Base-by-base conservation (phyloP, 441 rosid genomes). In the Eugenia klotzschiana region DNA sequence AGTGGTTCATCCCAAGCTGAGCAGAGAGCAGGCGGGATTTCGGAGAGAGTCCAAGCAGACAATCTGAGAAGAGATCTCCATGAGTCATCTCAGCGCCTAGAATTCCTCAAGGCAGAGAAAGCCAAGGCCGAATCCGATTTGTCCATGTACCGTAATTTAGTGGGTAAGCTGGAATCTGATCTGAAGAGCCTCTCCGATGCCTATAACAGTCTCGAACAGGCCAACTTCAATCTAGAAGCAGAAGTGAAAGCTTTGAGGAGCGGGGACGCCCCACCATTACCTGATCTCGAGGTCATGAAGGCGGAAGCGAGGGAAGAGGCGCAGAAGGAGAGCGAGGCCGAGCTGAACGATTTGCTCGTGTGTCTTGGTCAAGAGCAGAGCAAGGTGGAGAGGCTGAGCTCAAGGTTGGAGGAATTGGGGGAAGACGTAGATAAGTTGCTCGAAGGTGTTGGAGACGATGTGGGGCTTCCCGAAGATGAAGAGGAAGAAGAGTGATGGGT, bases 321-420 rank as follows among this genome's bases (percentile, higher is more conserved):
- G 18, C 96, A 89, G 92, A 96, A 93, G 89, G 99, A 97, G 89
- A 95, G 97, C 20, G 99, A 97, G 86, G 97, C 89, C 15, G 99
- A 97, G 85, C 88, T 97, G 86, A 97, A 91, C 14, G 99, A 97
- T 89, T 90, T 97, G 90, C 92, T 97, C 8, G 99, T 97, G 16
- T 97, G 99, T 90, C 94, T 97, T 0, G 99, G 99, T 3, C 98
- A 97, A 87, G 99, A 97, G 79, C 98, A 95, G 91, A 97, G 97
- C 86, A 93, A 90, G 89, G 99, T 94, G 82, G 99, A 95, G 84
- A 95, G 89, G 83, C 91, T 97, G 87, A 93, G 91, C 20, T 86
- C 94, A 11, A 94, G 89, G 88, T 85, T 97, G 86, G 3, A 85
- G 64, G 99, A 97, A 81, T 86, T 97, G 22, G 98, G 99, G 23